phyloP scores from a whole-genome alignment of 169 alveolate genomes.

The Cardiosporidium cionae region DNA sequence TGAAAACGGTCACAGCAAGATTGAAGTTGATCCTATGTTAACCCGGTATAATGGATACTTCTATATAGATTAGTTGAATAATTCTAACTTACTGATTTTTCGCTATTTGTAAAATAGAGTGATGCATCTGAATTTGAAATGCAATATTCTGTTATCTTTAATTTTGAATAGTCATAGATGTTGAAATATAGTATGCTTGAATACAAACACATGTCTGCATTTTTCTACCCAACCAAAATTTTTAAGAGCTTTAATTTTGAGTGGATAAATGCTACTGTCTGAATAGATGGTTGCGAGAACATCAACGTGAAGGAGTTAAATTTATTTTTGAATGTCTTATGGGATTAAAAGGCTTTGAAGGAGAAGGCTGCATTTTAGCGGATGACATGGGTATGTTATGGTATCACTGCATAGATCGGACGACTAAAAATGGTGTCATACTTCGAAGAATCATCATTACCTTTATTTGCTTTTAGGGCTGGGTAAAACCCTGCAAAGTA shows the following conservation, averaged over 20 bases:
- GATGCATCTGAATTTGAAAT: not conserved
- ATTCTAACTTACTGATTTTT: not conserved
- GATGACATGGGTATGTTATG: conserved; percentile 76
- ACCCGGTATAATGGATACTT: no score
- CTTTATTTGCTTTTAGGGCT: conserved; percentile 38
- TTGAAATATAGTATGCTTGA: not conserved
- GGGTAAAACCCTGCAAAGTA: conserved; percentile 79
- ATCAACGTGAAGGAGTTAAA: conserved; percentile 72
- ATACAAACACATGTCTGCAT: not conserved
- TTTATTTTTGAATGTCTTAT: conserved; percentile 79
- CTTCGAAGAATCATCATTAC: not conserved
- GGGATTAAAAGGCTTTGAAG: conserved; percentile 73
- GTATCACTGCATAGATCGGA: not conserved
- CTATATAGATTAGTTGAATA: no score
- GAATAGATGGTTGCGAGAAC: conserved; percentile 37
- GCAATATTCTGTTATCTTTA: not conserved
- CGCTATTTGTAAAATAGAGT: not conserved
- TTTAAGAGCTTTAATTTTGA: no score
- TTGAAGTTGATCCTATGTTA: conserved; percentile 59
- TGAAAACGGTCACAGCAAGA: conserved; percentile 28
- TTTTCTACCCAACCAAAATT: not conserved
- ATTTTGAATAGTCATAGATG: not conserved
- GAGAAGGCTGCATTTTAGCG: conserved; percentile 81
- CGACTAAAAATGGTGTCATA: not conserved
- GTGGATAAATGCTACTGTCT: no score